A percentile compares a stretch with the other conserved stretches of the same genome.
Evolutionary conservation across 495 filamentous ascomycete genomes (phyloP).

Genomic region (Annulohypoxylon moriforme): DNA sequence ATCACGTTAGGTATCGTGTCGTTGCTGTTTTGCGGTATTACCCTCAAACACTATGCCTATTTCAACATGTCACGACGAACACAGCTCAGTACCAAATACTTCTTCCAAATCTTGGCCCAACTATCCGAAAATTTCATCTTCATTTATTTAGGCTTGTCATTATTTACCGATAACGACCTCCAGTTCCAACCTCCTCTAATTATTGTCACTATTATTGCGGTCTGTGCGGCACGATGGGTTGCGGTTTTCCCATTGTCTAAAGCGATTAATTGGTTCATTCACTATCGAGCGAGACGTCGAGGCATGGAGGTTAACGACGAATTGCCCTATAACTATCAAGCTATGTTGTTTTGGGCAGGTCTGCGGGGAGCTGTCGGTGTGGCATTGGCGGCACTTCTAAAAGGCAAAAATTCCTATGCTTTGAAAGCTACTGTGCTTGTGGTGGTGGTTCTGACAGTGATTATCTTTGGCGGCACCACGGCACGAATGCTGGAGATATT

Average conservation of each 20-base stretch:
- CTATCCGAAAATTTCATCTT: slow-evolving; percentile 99
- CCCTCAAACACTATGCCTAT: slow-evolving; percentile 98
- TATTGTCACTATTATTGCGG: slow-evolving; percentile 87
- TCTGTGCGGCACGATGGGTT: slow-evolving; percentile 89
- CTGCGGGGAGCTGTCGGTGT: slow-evolving; percentile 96
- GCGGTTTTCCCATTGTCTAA: slow-evolving; percentile 93
- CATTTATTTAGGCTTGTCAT: slow-evolving; percentile 93
- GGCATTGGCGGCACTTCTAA: slow-evolving; percentile 89
- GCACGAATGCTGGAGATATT: slow-evolving; percentile 98
- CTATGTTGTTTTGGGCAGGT: slow-evolving; percentile 98
- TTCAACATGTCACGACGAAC: slow-evolving; percentile 99
- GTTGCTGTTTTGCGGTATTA: slow-evolving; percentile 96
- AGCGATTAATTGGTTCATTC: slow-evolving; percentile 92
- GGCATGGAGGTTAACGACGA: slow-evolving; percentile 88
- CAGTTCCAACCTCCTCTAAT: slow-evolving; percentile 96
- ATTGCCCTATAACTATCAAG: slow-evolving; percentile 91
- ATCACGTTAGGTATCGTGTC: slow-evolving; percentile 85
- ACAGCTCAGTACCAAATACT: slow-evolving; percentile 96
- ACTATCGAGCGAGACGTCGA: slow-evolving; percentile 83
- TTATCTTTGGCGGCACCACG: slow-evolving; percentile 98
- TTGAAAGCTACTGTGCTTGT: slow-evolving; percentile 93
- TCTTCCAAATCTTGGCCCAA: slow-evolving; percentile 94
- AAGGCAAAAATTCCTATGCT: slow-evolving; percentile 78
- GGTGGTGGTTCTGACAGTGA: slow-evolving; percentile 96
- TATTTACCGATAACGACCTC: slow-evolving; percentile 90